A percentile compares a stretch with the other conserved stretches of the same genome.
Evolutionary conservation across 1,284 basidiomycete species (phyloP).

Genomic region (Ganoderma meredithae): DNA sequence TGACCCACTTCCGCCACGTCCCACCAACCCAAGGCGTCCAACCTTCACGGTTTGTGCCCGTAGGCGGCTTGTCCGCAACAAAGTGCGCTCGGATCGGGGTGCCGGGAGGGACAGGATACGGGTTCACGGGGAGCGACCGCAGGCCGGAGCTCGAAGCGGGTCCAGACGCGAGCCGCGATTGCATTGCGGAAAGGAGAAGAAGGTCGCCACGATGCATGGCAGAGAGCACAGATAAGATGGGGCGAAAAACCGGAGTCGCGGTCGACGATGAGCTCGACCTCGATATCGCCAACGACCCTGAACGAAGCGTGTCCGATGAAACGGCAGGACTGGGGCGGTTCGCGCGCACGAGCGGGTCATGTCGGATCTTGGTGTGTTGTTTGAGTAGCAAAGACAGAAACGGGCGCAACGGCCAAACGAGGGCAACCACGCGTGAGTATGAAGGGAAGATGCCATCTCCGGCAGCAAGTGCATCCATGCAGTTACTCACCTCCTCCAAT

Average conservation of each 20-base stretch:
- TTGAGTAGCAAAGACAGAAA: background rate
- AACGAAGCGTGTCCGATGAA: slow-evolving; percentile 33
- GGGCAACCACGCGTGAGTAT: background rate
- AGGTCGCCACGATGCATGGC: slow-evolving; percentile 69
- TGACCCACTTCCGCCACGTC: slow-evolving; percentile 62
- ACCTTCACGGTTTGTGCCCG: slow-evolving; percentile 43
- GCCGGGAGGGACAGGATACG: slow-evolving; percentile 65
- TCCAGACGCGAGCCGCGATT: background rate
- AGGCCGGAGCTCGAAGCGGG: slow-evolving; percentile 35
- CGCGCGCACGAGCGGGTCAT: slow-evolving; percentile 34
- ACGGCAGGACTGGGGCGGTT: slow-evolving; percentile 29
- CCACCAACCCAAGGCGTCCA: slow-evolving; percentile 62
- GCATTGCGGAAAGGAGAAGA: slow-evolving; percentile 51
- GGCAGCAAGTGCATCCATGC: background rate
- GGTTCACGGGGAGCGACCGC: slow-evolving; percentile 68
- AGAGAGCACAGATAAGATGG: slow-evolving; percentile 59
- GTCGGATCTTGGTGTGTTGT: slow-evolving; percentile 49
- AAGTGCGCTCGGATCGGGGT: slow-evolving; percentile 63
- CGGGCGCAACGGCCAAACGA: background rate
- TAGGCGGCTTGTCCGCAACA: slow-evolving; percentile 53
- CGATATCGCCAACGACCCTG: slow-evolving; percentile 54
- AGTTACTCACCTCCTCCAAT: slow-evolving; percentile 59
- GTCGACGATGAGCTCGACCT: slow-evolving; percentile 19
- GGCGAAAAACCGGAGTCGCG: slow-evolving; percentile 46
- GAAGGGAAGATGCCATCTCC: background rate